A percentile compares a stretch with the other conserved stretches of the same genome.
Conservation (phyloP, 768 basidiomycete species). For the Tulasnella sp. region DNA sequence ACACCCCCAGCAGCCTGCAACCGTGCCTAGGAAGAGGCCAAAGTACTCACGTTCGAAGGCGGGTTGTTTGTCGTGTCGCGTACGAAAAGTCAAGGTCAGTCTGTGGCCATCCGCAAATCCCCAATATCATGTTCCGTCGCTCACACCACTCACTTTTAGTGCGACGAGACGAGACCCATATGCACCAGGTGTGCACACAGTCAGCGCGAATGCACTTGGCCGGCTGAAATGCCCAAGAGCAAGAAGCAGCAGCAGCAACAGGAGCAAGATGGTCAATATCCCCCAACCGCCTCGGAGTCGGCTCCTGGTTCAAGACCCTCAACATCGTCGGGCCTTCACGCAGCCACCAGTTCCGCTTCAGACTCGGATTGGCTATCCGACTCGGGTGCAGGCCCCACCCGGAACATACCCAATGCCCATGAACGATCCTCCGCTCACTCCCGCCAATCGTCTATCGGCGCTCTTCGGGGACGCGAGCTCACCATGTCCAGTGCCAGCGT, state of each 20-base stretch:
- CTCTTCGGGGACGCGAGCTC: constrained; percentile 4
- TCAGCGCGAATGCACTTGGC: constrained; percentile 49
- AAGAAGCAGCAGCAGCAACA: constrained; percentile 21
- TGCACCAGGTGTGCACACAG: constrained; percentile 83
- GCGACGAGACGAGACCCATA: constrained; percentile 82
- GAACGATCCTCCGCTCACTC: constrained; percentile 6
- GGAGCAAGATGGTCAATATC: background rate
- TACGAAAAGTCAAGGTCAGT: constrained; percentile 87
- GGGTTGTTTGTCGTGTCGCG: constrained; percentile 86
- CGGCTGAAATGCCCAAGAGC: constrained; percentile 7
- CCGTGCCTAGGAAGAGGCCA: constrained; percentile 48
- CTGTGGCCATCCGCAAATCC: constrained; percentile 3
- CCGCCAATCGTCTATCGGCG: background rate
- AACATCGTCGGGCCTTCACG: constrained; percentile 1
- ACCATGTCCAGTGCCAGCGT: constrained; percentile 4
- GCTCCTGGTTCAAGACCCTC: constrained; percentile 1
- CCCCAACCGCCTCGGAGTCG: constrained; percentile 3
- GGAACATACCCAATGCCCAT: background rate
- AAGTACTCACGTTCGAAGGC: constrained; percentile 95
- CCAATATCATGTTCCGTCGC: background rate
- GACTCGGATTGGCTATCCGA: constrained; percentile 13
- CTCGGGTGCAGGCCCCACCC: constrained; percentile 10
- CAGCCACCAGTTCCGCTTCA: background rate
- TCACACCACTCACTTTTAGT: constrained; percentile 39
- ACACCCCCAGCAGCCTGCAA: background rate